Evolutionary conservation across 306 rosid genomes (phyloP), one percentile per base, ranked within the genome.

Genomic region (Lagenaria siceraria): DNA sequence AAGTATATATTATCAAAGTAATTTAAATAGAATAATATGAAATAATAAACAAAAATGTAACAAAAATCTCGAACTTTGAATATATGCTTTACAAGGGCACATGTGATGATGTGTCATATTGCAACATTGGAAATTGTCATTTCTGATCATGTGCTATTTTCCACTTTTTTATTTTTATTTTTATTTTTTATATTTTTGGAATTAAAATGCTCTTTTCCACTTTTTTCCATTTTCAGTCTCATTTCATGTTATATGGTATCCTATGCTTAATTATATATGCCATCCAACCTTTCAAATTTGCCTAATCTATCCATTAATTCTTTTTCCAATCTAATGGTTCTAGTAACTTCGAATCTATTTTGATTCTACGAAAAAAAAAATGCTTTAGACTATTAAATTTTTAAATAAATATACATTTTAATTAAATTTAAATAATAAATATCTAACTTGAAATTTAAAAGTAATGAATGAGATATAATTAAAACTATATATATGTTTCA

Each of bases 31-130:
- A 71, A 72, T 10, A 24, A 72, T 33, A 6, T 8, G 19, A 63
- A 33, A 60, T 63, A 63, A 70, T 48, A 48, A 46, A 70, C 2
- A 43, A 7, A 70, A 69, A 76, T 52, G 14, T 52, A 42, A 69
- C 2, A 69, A 70, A 70, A 70, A 60, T 58, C 53, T 59, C 25
- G 52, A 24, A 60, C 33, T 60, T 77, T 55, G 68, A 31, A 61
- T 62, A 49, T 65, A 48, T 63, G 60, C 76, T 49, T 72, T 72
- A 24, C 42, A 72, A 48, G 36, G 24, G 60, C 76, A 72, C 76
- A 72, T 72, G 76, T 70, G 56, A 49, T 71, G 54, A 72, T 48
- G 76, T 72, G 59, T 49, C 59, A 72, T 48, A 43, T 70, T 46
- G n/a, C 2, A 42, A 70, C 75, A 70, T 70, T 24, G 56, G 56